Base-by-base conservation (phyloP, 1,284 basidiomycete genomes). In the Malassezia equina region DNA sequence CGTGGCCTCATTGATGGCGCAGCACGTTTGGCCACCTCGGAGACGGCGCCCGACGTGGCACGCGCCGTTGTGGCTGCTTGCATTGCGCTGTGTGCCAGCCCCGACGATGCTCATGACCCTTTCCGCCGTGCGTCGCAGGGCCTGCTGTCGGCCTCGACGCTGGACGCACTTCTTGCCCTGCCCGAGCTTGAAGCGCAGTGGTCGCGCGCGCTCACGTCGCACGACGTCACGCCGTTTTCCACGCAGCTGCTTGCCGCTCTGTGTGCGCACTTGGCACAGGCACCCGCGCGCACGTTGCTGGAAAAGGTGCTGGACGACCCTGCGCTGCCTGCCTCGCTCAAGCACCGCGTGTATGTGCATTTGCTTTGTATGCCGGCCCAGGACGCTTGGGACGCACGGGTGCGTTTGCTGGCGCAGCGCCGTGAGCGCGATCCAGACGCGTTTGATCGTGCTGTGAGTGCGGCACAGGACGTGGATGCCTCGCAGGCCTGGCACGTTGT, bases 51-150 rank as follows among this genome's bases (percentile, higher is more conserved):
- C 5, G 49, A 51, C 27, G 32, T 63, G 50, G 56, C 34, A 6
- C 60, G 64, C 9, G 64, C 66, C 4, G 50, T 62, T 7, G 44
- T 66, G n/a, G 63, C 66, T 11, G 60, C 55, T 32, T 56, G 62
- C 31, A 61, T 65, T 12, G 60, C 62, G 17, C 60, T 67, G 28
- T 66, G 64, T 43, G 47, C 64, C 11, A 61, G 64, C 52, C 54
- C 64, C 15, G 60, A 34, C 19, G 47, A 48, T 3, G 50, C 46
- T 5, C 25, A 42, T 5, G 58, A 61, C 31, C 56, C 62, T 7
- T 53, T 67, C 9, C 24, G 55, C 2, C 2, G 33, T 3, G 54
- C 48, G 21, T 52, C 64, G 3, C 55, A 58, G 29, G n/a, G n/a
- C n/a, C 47, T 67, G 15, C 34, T 68, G 23, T 60, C 64, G 7